A percentile compares a stretch with the other conserved stretches of the same genome.
Conservation (phyloP, 1,284 basidiomycete genomes). For the Athelia sp. region DNA sequence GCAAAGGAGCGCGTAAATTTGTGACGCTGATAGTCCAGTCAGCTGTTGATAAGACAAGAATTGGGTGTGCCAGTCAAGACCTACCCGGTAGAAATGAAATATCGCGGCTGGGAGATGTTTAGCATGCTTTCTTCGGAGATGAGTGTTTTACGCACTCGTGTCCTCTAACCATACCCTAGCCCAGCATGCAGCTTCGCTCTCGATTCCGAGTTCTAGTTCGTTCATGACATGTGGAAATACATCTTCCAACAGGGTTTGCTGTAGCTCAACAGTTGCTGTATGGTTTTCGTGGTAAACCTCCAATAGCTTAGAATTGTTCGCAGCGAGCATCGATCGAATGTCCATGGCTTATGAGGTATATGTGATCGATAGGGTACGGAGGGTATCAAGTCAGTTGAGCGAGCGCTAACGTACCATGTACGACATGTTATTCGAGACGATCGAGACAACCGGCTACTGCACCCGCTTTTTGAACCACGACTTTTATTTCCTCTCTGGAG, state of each 20-base stretch:
- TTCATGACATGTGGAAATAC: slow-evolving; percentile 54
- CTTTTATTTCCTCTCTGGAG: no score
- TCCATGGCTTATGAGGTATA: slow-evolving; percentile 9
- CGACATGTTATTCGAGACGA: no score
- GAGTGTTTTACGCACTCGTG: slow-evolving; percentile 37
- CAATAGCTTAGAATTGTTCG: slow-evolving; percentile 33
- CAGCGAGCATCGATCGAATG: slow-evolving; percentile 31
- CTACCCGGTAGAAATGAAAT: slow-evolving; percentile 62
- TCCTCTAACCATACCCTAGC: slow-evolving; percentile 59
- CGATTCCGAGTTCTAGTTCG: slow-evolving; percentile 45
- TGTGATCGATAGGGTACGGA: no score
- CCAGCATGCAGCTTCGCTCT: slow-evolving; percentile 36
- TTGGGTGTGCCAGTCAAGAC: slow-evolving; percentile 14
- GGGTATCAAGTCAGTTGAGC: no score
- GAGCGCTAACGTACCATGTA: no score
- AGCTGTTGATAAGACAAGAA: slow-evolving; percentile 7
- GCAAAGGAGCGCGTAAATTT: slow-evolving; percentile 60
- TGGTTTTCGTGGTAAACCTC: slow-evolving; percentile 44
- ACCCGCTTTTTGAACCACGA: no score
- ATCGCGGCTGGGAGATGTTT: slow-evolving; percentile 41
- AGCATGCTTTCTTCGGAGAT: slow-evolving; percentile 9
- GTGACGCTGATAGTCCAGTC: slow-evolving; percentile 45
- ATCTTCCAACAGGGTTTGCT: slow-evolving; percentile 44
- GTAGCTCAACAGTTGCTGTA: slow-evolving; percentile 38
- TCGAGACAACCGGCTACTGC: no score